phyloP scores from a whole-genome alignment of 192 early-diverging fungal genomes.

The Dissophora ornata region DNA sequence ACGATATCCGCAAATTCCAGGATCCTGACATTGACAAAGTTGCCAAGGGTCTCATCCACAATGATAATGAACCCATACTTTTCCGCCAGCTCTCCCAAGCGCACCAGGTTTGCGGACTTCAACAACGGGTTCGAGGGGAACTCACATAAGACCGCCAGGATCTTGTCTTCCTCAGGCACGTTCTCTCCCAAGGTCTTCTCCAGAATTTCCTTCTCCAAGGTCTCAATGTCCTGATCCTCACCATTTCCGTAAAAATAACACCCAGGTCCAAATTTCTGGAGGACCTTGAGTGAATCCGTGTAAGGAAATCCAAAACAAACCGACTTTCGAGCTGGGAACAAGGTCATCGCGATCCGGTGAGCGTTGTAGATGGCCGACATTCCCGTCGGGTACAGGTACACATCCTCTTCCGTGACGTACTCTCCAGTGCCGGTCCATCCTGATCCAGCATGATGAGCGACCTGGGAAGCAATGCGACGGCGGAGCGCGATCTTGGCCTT shows the following conservation, averaged over 20 bases:
- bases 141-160: slow-evolving; percentile 90
- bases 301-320: slow-evolving; percentile 98
- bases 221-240: slow-evolving; percentile 77
- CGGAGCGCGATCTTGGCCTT: slow-evolving; percentile 79
- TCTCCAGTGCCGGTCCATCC: slow-evolving; percentile 63
- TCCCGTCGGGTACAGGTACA: slow-evolving; percentile 89
- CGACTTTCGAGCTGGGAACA: slow-evolving; percentile 70
- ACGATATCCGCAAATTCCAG: slow-evolving; percentile 86
- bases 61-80: slow-evolving; percentile 81
- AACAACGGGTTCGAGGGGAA: slow-evolving; percentile 95
- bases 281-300: slow-evolving; percentile 95
- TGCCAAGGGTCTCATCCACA: slow-evolving; percentile 96
- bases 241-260: slow-evolving; percentile 91
- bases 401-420: slow-evolving; percentile 78
- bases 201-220: slow-evolving; percentile 72
- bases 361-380: slow-evolving; percentile 96
- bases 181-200: slow-evolving; percentile 61
- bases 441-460: slow-evolving; percentile 49
- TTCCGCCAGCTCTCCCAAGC: slow-evolving; percentile 81
- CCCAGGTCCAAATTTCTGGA: slow-evolving; percentile 94
- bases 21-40: slow-evolving; percentile 89
- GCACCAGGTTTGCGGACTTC: slow-evolving; percentile 81
- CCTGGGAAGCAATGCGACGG: slow-evolving; percentile 80
- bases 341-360: slow-evolving; percentile 69
- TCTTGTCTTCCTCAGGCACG: slow-evolving; percentile 55